Base-by-base conservation (phyloP, 768 basidiomycete species). In the Kwoniella sp. region DNA sequence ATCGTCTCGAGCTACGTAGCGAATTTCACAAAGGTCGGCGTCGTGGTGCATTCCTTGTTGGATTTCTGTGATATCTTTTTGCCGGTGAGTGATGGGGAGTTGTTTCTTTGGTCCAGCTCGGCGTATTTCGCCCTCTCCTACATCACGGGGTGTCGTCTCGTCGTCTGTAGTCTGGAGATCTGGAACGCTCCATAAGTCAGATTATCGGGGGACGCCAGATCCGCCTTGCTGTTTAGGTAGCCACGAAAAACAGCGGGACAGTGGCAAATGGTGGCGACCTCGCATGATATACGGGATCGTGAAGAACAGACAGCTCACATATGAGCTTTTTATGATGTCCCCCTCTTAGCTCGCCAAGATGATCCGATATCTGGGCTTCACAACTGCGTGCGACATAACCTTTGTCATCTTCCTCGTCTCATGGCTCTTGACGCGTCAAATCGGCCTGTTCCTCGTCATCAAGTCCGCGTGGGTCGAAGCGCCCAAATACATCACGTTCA, bases 61-160 rank as follows among this genome's bases (percentile, higher is more conserved):
- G 96, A 99, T 78, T 88, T 87, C 77, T 91, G 89, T 76, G 96
- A 99, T 82, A 91, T 98, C 58, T 87, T 92, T 77, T 81, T 99
- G 11, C 91, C 94, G 2, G 93, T 94, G 76, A 75, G 91, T 86
- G 26, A 17, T 2, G n/a, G 9, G n/a, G 37, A 22, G 23, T 54
- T 25, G n/a, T 9, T n/a, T n/a, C 26, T 48, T n/a, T n/a, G n/a
- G n/a, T n/a, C n/a, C n/a, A n/a, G n/a, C n/a, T n/a, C n/a, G 45
- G 25, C 22, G 28, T 20, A 37, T 34, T n/a, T n/a, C n/a, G n/a
- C n/a, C n/a, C n/a, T n/a, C n/a, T n/a, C n/a, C 23, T 4, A 26
- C n/a, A 12, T 61, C n/a, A 38, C 22, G 38, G 57, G 38, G 8
- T 58, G 20, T 7, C 28, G n/a, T 30, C 28, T 47, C 57, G 41